Conservation (phyloP, 352 stramenopile species). For the Pythium volutum region DNA sequence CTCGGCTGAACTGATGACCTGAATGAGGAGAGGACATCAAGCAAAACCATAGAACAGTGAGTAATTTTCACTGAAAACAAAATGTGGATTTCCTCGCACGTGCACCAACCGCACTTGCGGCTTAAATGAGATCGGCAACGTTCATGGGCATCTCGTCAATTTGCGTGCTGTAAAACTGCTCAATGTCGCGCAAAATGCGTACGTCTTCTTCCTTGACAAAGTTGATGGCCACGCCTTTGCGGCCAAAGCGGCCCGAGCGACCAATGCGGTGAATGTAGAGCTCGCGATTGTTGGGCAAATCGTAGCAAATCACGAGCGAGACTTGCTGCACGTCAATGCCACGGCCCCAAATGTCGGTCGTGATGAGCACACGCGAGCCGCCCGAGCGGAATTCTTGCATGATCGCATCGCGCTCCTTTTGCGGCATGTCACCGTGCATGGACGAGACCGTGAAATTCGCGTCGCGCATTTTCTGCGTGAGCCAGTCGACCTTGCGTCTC, state of each 20-base stretch:
- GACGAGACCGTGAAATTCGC: slow-evolving; percentile 96
- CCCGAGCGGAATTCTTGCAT: slow-evolving; percentile 97
- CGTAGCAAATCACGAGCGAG: slow-evolving; percentile 97
- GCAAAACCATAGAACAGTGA: no score
- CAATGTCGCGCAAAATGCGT: slow-evolving; percentile 90
- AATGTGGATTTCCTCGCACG: neutral
- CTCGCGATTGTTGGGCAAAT: slow-evolving; percentile 95
- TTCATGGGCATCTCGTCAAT: slow-evolving; percentile 97
- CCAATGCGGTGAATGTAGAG: slow-evolving; percentile 97
- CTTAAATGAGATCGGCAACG: slow-evolving; percentile 90
- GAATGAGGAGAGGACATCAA: no score
- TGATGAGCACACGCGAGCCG: slow-evolving; percentile 95
- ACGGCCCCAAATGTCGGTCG: slow-evolving; percentile 96
- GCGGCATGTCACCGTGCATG: slow-evolving; percentile 98
- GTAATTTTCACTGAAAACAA: neutral
- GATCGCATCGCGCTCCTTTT: slow-evolving; percentile 92
- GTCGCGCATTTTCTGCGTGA: slow-evolving; percentile 95
- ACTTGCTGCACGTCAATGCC: slow-evolving; percentile 98
- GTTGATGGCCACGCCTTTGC: slow-evolving; percentile 98
- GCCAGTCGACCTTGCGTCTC: slow-evolving; percentile 98
- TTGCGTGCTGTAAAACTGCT: slow-evolving; percentile 93
- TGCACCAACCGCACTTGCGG: neutral
- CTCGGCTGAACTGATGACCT: no score
- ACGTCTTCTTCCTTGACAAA: slow-evolving; percentile 97
- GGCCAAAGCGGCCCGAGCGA: slow-evolving; percentile 94